Evolutionary conservation across 345 rosid species (phyloP), one percentile per base, ranked within the genome.

Genomic region (Nasturtium officinale): DNA sequence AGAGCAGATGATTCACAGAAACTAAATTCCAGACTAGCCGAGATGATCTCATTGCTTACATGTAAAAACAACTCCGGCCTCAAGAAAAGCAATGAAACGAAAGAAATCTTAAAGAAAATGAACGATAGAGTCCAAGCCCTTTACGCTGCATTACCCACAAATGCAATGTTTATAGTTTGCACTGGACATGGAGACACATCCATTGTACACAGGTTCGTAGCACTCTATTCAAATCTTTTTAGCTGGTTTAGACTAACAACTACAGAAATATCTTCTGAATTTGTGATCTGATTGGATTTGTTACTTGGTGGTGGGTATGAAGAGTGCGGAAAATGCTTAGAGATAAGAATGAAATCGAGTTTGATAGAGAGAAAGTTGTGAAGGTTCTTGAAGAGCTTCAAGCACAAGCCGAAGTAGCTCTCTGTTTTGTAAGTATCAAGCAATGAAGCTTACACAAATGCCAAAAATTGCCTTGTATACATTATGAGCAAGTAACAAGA

Each of bases 161-260:
- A 92, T 74, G 65, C 96, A 61, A 83, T 95, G 98, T 80, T 95
- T 58, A 86, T 92, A 79, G 81, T 95, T 75, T 95, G 96, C 86
- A 89, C 99, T 0, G 99, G 97, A 60, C 99, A 92, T 74, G 99
- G 99, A 71, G 94, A 95, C 83, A 95, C 82, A 9, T 90, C 96
- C 43, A 75, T 82, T 58, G 96, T 92, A 55, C 84, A 86, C 67
- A 89, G 96, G 99, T 94, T 67, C 30, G 81, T 59, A 18, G 21
- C 30, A 57, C 38, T 48, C 57, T 7, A 3, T 16, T 57, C 43
- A 75, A 52, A 11, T 47, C 46, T 8, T n/a, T 40, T 12, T 5
- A 18, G 5, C 5, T 63, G 3, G 53, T 38, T 6, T 28, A 42
- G 1, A 38, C 55, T 2, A 65, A 33, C 17, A 15, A 20, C 35